These are phyloP conservation scores for Luffa acutangula DNA, from an alignment of 306 rosid species.

Conservation along the genomic window DNA sequence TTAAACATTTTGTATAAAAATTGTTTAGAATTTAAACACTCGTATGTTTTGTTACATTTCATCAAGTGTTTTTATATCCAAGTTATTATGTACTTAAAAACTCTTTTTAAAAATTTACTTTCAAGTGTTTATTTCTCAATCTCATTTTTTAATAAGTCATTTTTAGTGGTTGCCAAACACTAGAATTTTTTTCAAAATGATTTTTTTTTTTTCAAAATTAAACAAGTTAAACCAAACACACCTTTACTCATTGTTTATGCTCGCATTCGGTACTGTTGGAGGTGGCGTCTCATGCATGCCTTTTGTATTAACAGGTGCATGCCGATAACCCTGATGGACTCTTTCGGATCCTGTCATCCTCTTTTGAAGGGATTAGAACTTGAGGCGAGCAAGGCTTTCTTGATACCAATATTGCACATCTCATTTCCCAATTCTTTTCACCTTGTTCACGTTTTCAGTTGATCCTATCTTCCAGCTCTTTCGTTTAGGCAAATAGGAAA, in stretches of 20 bases:
- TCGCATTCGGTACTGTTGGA: neutral
- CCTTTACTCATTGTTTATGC: neutral
- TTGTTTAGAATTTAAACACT: too few relatives aligned
- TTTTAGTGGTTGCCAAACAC: too few relatives aligned
- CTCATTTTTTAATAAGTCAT: too few relatives aligned
- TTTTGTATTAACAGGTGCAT: conserved; percentile 51
- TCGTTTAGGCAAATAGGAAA: neutral
- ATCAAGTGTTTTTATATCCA: too few relatives aligned
- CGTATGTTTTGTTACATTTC: too few relatives aligned
- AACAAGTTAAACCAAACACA: too few relatives aligned
- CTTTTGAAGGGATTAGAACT: conserved; percentile 45
- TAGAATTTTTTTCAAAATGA: too few relatives aligned
- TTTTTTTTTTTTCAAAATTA: too few relatives aligned
- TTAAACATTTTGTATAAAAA: too few relatives aligned
- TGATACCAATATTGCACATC: neutral
- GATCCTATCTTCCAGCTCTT: neutral
- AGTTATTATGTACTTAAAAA: too few relatives aligned
- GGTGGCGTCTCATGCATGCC: neutral
- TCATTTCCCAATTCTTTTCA: neutral
- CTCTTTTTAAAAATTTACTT: too few relatives aligned
- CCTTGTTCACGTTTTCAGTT: neutral
- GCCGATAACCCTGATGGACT: conserved; percentile 95
- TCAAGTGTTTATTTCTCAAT: too few relatives aligned
- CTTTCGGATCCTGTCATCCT: conserved; percentile 73
- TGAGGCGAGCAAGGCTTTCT: neutral